Base-by-base conservation (phyloP, 2,329 filamentous ascomycete genomes). In the Epichloe sibirici region DNA sequence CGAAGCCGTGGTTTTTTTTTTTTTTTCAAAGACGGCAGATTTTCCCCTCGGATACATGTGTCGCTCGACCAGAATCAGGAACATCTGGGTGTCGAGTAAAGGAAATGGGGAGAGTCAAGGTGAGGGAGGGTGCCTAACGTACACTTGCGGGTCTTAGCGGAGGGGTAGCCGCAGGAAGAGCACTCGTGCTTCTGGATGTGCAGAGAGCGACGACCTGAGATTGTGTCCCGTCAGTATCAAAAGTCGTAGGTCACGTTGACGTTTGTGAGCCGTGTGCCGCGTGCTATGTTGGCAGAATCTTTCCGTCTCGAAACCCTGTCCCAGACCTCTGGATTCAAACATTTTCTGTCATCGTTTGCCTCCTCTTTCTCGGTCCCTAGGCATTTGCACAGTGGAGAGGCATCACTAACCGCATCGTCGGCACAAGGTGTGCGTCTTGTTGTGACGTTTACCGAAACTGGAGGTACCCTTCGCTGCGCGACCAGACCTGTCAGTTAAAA, bases 121-220 rank as follows among this genome's bases (percentile, higher is more conserved):
- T 15, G 7, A 39, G 34, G n/a, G 37, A 34, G 43, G 12, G 40
- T 46, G 15, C 21, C 2, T 4, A 60, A 88, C 91, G 72, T 95
- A 97, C 91, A 98, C 85, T 95, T 94, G 75, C 93, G 85, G 75
- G 81, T 90, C 85, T 95, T 95, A 75, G 93, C 93, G 72, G 90
- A 79, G 71, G 93, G 93, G 79, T 96, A 98, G 73, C 90, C 93
- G 82, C 93, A 98, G 62, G 78, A 78, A 66, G 91, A 75, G 81
- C 93, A 98, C 71, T 90, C 94, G 77, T 95, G 86, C 88, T 98
- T 98, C 82, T 98, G 93, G 79, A 97, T 85, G 86, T 98, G 93
- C 76, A 96, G 85, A 69, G 93, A 95, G 73, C 93, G 90, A 73
- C 88, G 86, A 77, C 91, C 90, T 94, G 45, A 67, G 52, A 60